Evolutionary conservation across 2,329 filamentous ascomycete genomes (phyloP), one percentile per base, ranked within the genome.

Genomic region (Colletotrichum higginsianum): DNA sequence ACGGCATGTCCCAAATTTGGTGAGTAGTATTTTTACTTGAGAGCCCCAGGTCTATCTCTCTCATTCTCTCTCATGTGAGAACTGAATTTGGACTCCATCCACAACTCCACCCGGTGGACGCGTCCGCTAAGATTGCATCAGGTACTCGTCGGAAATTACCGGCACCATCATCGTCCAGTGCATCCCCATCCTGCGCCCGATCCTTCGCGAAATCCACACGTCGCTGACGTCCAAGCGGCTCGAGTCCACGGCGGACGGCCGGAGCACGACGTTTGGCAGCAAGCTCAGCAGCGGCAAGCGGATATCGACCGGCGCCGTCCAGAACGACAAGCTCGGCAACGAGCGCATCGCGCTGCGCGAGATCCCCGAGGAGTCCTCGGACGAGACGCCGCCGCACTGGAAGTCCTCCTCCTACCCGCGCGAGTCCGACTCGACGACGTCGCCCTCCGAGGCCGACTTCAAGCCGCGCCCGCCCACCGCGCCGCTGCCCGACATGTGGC

Each of bases 161-260:
- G 86, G 86, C 64, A 88, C 86, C 35, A 87, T 88, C 73, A 87
- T 88, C 53, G 86, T 88, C 4, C 86, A 88, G 74, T 88, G 85
- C 71, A 84, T 88, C 3, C 86, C 86, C 2, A 83, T 88, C 18
- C 75, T 88, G 9, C 83, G 86, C 12, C 85, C 86, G 0, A 81
- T 88, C 23, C 73, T 88, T 50, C 70, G 72, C 23, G 72, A 74
- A 18, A 74, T 74, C 46, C 72, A 74, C 57, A 72, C 69, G 26
- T 69, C 72, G 4, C 52, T 74, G 50, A 74, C 72, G 44, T 74
- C 72, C n/a, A 69, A 72, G 55, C 69, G 62, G 21, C 65, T 74
- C 57, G 66, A 46, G 57, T 72, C 72, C 1, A 72, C 71, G 42
- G 67, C 69, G 21, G 72, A 66, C 61, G 61, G 56, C 65, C 65